Evolutionary conservation across 1,284 basidiomycete species (phyloP).

Genomic region (Agroathelia rolfsii): DNA sequence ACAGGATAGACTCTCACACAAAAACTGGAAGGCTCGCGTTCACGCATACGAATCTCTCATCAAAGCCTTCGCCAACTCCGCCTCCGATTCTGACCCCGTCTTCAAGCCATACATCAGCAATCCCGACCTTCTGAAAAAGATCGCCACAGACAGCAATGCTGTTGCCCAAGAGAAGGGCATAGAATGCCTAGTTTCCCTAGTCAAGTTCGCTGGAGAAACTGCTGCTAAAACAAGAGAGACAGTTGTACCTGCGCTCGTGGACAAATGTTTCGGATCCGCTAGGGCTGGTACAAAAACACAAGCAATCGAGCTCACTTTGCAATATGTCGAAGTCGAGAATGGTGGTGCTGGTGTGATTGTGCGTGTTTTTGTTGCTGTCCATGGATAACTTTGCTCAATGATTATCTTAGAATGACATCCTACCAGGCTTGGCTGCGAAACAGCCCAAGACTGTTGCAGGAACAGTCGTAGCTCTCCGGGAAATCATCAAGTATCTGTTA

Average conservation of each 20-base stretch:
- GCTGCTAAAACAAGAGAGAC: constrained; percentile 73
- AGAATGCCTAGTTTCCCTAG: constrained; percentile 75
- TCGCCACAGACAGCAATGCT: constrained; percentile 86
- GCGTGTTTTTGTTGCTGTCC: constrained; percentile 30
- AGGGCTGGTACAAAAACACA: constrained; percentile 89
- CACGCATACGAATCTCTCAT: constrained; percentile 87
- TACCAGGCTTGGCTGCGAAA: constrained; percentile 83
- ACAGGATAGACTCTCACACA: constrained; percentile 79
- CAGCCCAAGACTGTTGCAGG: constrained; percentile 93
- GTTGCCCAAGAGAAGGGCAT: constrained; percentile 98
- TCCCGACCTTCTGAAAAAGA: constrained; percentile 75
- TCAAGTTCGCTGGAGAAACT: constrained; percentile 87
- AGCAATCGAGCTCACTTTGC: constrained; percentile 77
- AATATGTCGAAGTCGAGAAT: constrained; percentile 94
- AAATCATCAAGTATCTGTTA: constrained; percentile 47
- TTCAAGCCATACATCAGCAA: constrained; percentile 84
- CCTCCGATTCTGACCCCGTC: constrained; percentile 87
- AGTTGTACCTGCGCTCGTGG: constrained; percentile 84
- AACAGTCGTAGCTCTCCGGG: constrained; percentile 71
- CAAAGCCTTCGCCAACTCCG: constrained; percentile 79
- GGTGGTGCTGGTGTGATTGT: constrained; percentile 82
- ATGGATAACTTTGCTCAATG: constrained; percentile 21
- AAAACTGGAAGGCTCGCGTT: constrained; percentile 98
- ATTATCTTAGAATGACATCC: constrained; percentile 70
- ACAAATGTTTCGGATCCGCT: constrained; percentile 91